phyloP scores from a whole-genome alignment of 139 green algal species.

The Eudorina sp. region DNA sequence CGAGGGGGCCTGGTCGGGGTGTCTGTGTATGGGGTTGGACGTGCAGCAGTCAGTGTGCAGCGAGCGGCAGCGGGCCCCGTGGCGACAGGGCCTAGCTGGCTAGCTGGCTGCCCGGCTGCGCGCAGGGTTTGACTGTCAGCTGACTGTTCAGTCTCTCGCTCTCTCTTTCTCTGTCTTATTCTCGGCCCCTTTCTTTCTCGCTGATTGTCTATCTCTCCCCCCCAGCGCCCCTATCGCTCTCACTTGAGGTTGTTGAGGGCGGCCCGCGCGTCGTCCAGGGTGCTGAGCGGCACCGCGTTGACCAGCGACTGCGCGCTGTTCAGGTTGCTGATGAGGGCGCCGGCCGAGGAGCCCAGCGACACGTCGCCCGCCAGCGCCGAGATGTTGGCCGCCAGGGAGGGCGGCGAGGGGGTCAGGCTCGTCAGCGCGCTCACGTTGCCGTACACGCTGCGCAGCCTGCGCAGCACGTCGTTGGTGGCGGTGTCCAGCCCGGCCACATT shows the following conservation, averaged over 20 bases:
- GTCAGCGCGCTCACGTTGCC: background rate
- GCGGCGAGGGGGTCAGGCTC: background rate
- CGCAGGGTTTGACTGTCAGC: too few species aligned
- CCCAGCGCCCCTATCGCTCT: too few species aligned
- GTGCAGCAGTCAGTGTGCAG: too few species aligned
- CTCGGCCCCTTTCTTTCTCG: too few species aligned
- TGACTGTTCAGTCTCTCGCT: too few species aligned
- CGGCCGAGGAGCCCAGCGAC: background rate
- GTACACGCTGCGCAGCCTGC: background rate
- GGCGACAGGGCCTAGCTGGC: too few species aligned
- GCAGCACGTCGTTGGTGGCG: background rate
- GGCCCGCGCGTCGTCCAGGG: background rate
- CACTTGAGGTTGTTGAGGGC: background rate
- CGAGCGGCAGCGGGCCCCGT: too few species aligned
- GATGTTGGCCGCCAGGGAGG: background rate
- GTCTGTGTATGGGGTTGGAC: too few species aligned
- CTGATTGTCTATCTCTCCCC: too few species aligned
- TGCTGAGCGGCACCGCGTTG: background rate
- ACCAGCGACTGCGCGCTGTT: background rate
- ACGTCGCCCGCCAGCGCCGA: background rate
- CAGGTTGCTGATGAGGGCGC: background rate
- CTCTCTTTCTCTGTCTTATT: too few species aligned
- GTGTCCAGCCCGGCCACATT: background rate
- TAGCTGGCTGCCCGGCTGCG: too few species aligned
- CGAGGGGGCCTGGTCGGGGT: too few species aligned